These are phyloP conservation scores for Mrakiaceae sp. DNA, from an alignment of 1,284 basidiomycete genomes.

Conservation along the genomic window DNA sequence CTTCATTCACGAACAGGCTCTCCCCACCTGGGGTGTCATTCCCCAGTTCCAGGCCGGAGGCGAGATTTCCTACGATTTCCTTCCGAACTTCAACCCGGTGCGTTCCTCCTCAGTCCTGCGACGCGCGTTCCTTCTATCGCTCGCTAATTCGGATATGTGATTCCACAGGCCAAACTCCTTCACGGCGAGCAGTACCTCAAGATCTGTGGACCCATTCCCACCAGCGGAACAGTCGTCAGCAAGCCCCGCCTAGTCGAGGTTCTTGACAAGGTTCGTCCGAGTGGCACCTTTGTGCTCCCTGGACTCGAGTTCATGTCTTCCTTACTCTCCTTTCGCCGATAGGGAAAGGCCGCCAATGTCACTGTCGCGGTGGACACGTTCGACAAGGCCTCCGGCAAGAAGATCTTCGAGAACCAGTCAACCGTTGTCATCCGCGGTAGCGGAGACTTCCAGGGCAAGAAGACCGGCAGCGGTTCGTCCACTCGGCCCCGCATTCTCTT, in stretches of 20 bases:
- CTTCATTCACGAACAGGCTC: slow-evolving; percentile 36
- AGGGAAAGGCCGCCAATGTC: slow-evolving; percentile 84
- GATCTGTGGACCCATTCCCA: slow-evolving; percentile 80
- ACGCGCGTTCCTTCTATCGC: not conserved
- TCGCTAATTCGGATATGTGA: not conserved
- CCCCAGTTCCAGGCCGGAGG: slow-evolving; percentile 71
- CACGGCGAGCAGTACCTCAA: slow-evolving; percentile 95
- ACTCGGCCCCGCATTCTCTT: not conserved
- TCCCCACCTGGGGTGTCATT: slow-evolving; percentile 92
- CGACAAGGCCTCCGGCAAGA: slow-evolving; percentile 63
- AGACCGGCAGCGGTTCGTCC: slow-evolving; percentile 55
- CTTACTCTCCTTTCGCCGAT: slow-evolving; percentile 39
- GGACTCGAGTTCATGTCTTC: too few relatives aligned
- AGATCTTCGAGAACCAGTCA: slow-evolving; percentile 85
- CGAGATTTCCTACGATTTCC: slow-evolving; percentile 60
- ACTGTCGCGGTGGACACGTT: slow-evolving; percentile 66
- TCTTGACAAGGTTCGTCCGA: slow-evolving; percentile 42
- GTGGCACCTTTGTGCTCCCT: too few relatives aligned
- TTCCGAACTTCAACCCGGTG: slow-evolving; percentile 90
- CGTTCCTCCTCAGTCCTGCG: slow-evolving; percentile 6
- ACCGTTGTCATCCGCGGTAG: slow-evolving; percentile 89
- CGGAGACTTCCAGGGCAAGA: slow-evolving; percentile 91
- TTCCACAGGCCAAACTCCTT: slow-evolving; percentile 69
- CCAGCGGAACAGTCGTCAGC: slow-evolving; percentile 69
- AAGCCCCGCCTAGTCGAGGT: slow-evolving; percentile 45